Base-by-base conservation (phyloP, 306 rosid genomes). In the Luffa aegyptiaca region DNA sequence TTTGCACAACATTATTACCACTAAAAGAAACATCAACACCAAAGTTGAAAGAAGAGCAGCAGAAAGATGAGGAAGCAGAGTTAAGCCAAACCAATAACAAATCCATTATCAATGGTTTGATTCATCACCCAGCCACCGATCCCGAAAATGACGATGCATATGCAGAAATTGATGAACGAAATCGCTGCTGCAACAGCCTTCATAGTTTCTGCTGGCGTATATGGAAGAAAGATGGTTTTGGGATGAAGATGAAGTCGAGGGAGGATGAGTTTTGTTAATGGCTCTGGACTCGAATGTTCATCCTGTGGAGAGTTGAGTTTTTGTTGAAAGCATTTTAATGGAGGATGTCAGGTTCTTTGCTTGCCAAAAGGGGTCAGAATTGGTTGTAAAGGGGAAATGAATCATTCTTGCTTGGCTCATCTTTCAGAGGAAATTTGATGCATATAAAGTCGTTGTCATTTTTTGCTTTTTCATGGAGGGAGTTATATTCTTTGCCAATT, bases 71-170 rank as follows among this genome's bases (percentile, higher is more conserved):
- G 53, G 21, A 18, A 75, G 8, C 11, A 75, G 62, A 5, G 21
- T 10, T 31, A 18, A 48, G 33, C 80, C 52, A 69, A 56, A 95
- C 99, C 99, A 51, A 96, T 96, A 8, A 84, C 31, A 56, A 96
- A 96, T 11, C 99, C 98, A 44, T 87, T 88, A 64, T 93, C 93
- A 14, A 96, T 93, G 2, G 99, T 93, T 81, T 80, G 81, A 76
- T 93, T 96, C 91, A 93, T 86, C 59, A 97, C 98, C 99, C 99
- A 96, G 51, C 90, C 93, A 44, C 98, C 94, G 56, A 96, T 89
- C 85, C 93, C 97, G 56, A 96, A 80, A 37, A 96, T 85, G 13
- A 93, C 76, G 80, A 84, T 92, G 82, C 92, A 90, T 97, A 93
- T 89, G 88, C 98, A 93, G 82, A 91, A 90, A 70, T 96, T 96